Evolutionary conservation across 2,329 filamentous ascomycete genomes (phyloP), one percentile per base, ranked within the genome.

Genomic region (Penicillium sp.): DNA sequence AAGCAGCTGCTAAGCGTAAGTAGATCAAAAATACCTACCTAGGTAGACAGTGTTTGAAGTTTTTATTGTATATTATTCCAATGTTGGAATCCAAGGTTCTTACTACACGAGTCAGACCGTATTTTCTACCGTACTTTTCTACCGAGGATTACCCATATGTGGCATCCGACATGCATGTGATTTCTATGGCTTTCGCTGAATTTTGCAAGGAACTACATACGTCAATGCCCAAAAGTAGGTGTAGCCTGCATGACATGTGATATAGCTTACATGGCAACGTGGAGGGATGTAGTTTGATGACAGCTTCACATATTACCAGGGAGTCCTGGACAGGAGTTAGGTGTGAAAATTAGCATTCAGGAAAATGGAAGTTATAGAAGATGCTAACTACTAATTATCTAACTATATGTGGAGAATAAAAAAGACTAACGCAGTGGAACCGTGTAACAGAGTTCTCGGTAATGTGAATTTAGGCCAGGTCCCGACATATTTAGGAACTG

Each of bases 1-100:
- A 68, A 53, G 71, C 72, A 16, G 64, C 61, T 8, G 61, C 60
- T 13, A 67, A 65, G 57, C 69, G 69, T 46, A 65, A 69, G 59
- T 61, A 48, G 39, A n/a, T 19, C 8, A 11, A 29, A 23, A n/a
- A 19, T n/a, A 13, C 8, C 10, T 29, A 33, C 11, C 31, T 33
- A 13, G 31, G 11, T 15, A 16, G n/a, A 1, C 16, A 3, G 23
- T 33, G n/a, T 48, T 31, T 5, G 36, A 21, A 7, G 8, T 29
- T 50, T 15, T 16, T 25, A 25, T 27, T 39, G 49, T 53, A 57
- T 39, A 52, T 16, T 54, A 46, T 53, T 40, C 8, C 7, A 39
- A 38, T 27, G 21, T 51, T 31, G 4, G 27, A 29, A n/a, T 33
- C 11, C 31, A 33, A 33, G 31, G 11, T 33, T n/a, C 23, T 39